Conservation (phyloP, 2,329 filamentous ascomycete species). For the Sporothrix luriei region DNA sequence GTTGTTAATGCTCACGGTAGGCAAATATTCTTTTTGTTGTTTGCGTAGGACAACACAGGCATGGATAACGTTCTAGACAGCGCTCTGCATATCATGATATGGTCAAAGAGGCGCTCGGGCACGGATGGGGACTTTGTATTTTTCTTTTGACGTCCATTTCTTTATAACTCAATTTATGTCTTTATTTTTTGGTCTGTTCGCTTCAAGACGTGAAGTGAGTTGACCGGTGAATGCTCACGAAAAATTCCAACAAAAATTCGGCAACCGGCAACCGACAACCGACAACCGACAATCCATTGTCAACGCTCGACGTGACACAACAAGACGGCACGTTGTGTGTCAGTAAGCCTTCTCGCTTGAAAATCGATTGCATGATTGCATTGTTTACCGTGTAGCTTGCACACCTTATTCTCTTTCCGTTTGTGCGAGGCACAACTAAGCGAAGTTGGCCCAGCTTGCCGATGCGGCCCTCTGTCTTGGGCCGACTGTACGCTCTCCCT, state of each 20-base stretch:
- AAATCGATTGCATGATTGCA: too few relatives aligned
- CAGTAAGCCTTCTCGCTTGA: not conserved
- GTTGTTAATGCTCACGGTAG: not conserved
- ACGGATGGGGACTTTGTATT: not conserved
- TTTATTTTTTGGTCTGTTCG: not conserved
- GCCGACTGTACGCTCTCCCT: not conserved
- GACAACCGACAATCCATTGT: too few relatives aligned
- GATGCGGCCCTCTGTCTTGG: too few relatives aligned
- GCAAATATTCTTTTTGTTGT: not conserved
- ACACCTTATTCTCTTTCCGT: too few relatives aligned
- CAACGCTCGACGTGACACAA: not conserved
- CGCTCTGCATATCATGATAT: too few relatives aligned
- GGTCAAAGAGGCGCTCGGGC: not conserved
- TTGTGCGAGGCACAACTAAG: not conserved
- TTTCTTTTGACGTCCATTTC: not conserved
- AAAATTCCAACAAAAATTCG: not conserved
- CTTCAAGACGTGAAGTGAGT: not conserved
- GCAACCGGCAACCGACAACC: too few relatives aligned
- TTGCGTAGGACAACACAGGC: too few relatives aligned
- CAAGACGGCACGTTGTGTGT: not conserved
- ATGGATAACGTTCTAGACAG: too few relatives aligned
- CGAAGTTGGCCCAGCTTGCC: not conserved
- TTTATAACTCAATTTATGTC: not conserved
- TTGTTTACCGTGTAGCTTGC: not conserved
- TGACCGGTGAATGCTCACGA: not conserved